phyloP scores from a whole-genome alignment of 768 basidiomycete species.

The Atractiella rhizophila region DNA sequence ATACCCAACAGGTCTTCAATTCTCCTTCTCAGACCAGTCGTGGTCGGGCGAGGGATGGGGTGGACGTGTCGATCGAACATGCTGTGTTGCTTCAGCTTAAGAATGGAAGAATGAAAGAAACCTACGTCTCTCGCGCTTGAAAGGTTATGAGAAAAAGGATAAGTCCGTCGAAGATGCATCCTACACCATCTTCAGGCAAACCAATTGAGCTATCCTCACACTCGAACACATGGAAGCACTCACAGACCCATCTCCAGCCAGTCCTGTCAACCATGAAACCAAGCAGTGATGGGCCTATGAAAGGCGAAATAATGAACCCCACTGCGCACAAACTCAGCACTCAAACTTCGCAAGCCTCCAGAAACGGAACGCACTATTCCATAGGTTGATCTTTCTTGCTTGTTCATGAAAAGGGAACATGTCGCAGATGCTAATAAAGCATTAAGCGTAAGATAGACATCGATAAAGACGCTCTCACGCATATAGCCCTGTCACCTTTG shows the following conservation, averaged over 20 bases:
- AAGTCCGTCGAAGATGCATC: constrained; percentile 32
- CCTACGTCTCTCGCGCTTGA: constrained; percentile 34
- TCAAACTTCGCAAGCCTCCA: background rate
- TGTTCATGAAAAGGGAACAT: constrained; percentile 45
- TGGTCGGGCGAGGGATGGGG: constrained; percentile 28
- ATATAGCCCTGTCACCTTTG: too few species aligned
- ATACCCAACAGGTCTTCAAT: constrained; percentile 39
- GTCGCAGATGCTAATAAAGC: constrained; percentile 37
- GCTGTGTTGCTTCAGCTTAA: constrained; percentile 15
- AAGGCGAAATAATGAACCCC: constrained; percentile 40
- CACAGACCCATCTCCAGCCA: too few species aligned
- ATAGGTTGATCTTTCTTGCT: constrained; percentile 31
- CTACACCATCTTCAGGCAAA: constrained; percentile 43
- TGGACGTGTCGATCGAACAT: constrained; percentile 37
- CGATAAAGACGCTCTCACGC: too few species aligned
- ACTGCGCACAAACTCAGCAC: constrained; percentile 48
- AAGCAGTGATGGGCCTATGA: constrained; percentile 31
- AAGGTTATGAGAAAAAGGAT: constrained; percentile 35
- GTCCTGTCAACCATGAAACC: constrained; percentile 40
- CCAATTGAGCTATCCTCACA: too few species aligned
- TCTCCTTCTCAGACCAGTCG: constrained; percentile 29
- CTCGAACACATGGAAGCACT: too few species aligned
- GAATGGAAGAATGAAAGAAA: background rate
- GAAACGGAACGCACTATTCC: background rate
- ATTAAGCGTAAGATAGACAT: constrained; percentile 22